These are phyloP conservation scores for Rhamnella rubrinervis DNA, from an alignment of 331 rosid species.

Conservation along the genomic window DNA sequence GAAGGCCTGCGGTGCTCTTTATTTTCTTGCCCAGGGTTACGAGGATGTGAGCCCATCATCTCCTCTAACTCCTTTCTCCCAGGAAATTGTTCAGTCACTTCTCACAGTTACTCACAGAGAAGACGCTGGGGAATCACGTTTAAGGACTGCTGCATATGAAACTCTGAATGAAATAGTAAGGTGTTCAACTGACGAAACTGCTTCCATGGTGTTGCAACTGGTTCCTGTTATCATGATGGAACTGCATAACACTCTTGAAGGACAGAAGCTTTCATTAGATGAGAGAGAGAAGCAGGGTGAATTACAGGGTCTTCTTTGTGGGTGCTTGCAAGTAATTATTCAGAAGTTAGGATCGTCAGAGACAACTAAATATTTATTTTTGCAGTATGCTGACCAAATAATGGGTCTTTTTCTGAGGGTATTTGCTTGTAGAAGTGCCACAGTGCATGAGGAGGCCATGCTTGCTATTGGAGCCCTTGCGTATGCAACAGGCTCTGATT, in stretches of 20 bases:
- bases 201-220: constrained; percentile 65
- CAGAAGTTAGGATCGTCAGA: constrained; percentile 78
- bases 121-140: constrained; percentile 80
- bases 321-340: constrained; percentile 87
- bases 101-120: constrained; percentile 73
- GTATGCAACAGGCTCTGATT: constrained; percentile 62
- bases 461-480: constrained; percentile 92
- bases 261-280: constrained; percentile 50
- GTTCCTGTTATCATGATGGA: constrained; percentile 65
- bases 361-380: constrained; percentile 52
- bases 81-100: constrained; percentile 65
- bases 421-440: constrained; percentile 74
- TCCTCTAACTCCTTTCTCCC: constrained; percentile 63
- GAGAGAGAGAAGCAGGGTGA: constrained; percentile 68
- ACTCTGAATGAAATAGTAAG: constrained; percentile 81
- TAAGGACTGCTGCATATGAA: constrained; percentile 82
- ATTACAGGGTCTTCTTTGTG: constrained; percentile 82
- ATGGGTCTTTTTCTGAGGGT: constrained; percentile 74
- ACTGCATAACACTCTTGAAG: constrained; percentile 72
- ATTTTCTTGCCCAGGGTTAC: constrained; percentile 81
- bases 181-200: constrained; percentile 77
- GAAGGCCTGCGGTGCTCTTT: constrained; percentile 86
- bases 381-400: constrained; percentile 77
- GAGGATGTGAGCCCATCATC: constrained; percentile 69
- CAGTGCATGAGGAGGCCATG: constrained; percentile 91